Conservation (phyloP, 176 grass and related monocot species). For the Oryza brachyantha region DNA sequence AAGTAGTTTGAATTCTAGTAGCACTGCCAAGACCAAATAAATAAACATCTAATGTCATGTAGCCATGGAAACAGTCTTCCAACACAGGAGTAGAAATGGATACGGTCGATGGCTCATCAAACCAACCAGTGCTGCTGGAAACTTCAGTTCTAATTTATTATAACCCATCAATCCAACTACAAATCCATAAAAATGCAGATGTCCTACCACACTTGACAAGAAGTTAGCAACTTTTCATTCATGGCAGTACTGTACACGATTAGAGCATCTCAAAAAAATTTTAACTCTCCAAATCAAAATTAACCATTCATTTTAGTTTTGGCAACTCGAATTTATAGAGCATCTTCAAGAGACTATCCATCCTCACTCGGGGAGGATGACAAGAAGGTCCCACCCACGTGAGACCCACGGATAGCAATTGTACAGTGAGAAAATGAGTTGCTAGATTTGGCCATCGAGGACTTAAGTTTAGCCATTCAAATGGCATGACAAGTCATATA, state of each 20-base stretch:
- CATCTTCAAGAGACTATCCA: too few species aligned
- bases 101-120: slow-evolving; percentile 15
- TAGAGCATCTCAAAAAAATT: too few species aligned
- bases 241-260: neutral
- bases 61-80: neutral
- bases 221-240: neutral
- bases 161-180: neutral
- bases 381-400: too few species aligned
- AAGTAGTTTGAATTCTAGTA: neutral
- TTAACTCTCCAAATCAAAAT: too few species aligned
- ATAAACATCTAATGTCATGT: neutral
- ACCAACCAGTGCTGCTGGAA: neutral
- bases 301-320: too few species aligned
- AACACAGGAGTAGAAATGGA: neutral
- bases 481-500: too few species aligned
- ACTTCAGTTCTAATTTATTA: slow-evolving; percentile 19
- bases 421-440: too few species aligned
- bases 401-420: too few species aligned
- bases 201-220: neutral
- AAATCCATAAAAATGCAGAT: slow-evolving; percentile 12
- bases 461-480: too few species aligned
- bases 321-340: too few species aligned
- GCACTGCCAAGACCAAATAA: neutral
- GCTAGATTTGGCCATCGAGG: too few species aligned
- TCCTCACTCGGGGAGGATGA: too few species aligned